Conservation (phyloP, 495 filamentous ascomycete genomes). For the Neohortaea acidophila region DNA sequence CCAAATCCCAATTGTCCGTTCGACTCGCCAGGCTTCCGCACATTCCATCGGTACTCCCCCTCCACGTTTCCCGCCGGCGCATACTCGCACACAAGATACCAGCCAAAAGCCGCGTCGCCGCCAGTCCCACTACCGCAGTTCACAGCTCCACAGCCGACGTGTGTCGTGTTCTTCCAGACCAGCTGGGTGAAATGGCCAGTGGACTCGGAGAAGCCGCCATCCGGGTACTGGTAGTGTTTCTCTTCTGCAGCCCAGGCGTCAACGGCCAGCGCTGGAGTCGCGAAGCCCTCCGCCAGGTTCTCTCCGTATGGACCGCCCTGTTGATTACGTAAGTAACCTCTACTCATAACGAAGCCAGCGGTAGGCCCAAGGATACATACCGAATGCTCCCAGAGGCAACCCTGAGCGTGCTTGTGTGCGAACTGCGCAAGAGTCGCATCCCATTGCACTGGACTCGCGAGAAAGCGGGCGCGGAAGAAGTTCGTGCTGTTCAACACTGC, state of each 20-base stretch:
- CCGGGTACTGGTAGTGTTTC: slow-evolving; percentile 40
- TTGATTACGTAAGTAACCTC: background rate
- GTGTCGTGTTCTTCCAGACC: slow-evolving; percentile 57
- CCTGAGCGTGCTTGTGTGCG: slow-evolving; percentile 36
- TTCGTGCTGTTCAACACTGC: slow-evolving; percentile 53
- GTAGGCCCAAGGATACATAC: slow-evolving; percentile 21
- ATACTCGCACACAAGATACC: slow-evolving; percentile 75
- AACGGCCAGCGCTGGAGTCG: slow-evolving; percentile 42
- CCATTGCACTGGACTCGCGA: slow-evolving; percentile 47
- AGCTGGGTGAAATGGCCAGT: slow-evolving; percentile 83
- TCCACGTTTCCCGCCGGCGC: slow-evolving; percentile 56
- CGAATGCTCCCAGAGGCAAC: slow-evolving; percentile 48
- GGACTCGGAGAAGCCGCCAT: slow-evolving; percentile 40
- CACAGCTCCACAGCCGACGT: slow-evolving; percentile 52
- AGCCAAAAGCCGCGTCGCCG: slow-evolving; percentile 35
- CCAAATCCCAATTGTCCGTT: slow-evolving; percentile 10
- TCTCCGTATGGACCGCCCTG: slow-evolving; percentile 58
- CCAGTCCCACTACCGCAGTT: slow-evolving; percentile 36
- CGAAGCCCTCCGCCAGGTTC: slow-evolving; percentile 58
- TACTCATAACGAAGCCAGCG: slow-evolving; percentile 1
- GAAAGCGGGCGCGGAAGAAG: slow-evolving; percentile 47
- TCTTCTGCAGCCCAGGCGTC: slow-evolving; percentile 55
- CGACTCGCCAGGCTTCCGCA: slow-evolving; percentile 24
- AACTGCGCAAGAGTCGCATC: slow-evolving; percentile 46
- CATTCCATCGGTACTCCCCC: slow-evolving; percentile 40